These are phyloP conservation scores for Pythium graminicola DNA, from an alignment of 352 stramenopile genomes.

Conservation along the genomic window DNA sequence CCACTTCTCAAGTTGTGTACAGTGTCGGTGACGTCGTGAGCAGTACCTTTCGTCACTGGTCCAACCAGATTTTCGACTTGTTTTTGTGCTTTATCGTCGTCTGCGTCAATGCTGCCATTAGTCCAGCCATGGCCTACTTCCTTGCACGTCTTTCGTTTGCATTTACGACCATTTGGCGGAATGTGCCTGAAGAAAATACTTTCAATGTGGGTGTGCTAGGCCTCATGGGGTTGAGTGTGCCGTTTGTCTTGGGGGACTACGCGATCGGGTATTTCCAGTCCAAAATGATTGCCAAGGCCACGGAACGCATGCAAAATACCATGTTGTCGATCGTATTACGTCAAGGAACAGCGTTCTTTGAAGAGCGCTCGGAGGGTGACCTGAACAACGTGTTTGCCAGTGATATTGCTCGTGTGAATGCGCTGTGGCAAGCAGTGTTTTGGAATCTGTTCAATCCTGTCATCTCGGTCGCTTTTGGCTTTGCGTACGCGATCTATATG, in stretches of 20 bases:
- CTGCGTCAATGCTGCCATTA: constrained; percentile 79
- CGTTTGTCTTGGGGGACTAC: constrained; percentile 84
- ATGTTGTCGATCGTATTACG: constrained; percentile 76
- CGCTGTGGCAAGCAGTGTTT: constrained; percentile 83
- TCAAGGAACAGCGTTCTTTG: constrained; percentile 77
- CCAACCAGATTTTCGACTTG: constrained; percentile 68
- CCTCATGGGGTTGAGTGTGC: constrained; percentile 66
- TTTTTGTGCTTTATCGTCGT: constrained; percentile 74
- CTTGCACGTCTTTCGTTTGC: constrained; percentile 62
- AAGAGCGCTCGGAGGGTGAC: constrained; percentile 77
- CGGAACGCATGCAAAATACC: constrained; percentile 62
- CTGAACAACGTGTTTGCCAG: constrained; percentile 88
- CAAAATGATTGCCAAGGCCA: constrained; percentile 88
- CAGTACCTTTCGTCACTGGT: constrained; percentile 80
- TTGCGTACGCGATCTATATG: constrained; percentile 80
- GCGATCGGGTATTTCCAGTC: constrained; percentile 85
- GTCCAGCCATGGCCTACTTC: constrained; percentile 71
- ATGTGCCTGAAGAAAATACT: constrained; percentile 32
- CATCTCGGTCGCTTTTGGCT: constrained; percentile 71
- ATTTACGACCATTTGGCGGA: constrained; percentile 43
- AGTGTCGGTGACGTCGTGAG: constrained; percentile 68
- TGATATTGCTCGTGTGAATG: constrained; percentile 79
- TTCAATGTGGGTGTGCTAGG: constrained; percentile 71
- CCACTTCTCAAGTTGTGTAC: constrained; percentile 66
- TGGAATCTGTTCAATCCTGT: constrained; percentile 85